Evolutionary conservation across 441 rosid genomes (phyloP).

Genomic region (Populus trichocarpa): DNA sequence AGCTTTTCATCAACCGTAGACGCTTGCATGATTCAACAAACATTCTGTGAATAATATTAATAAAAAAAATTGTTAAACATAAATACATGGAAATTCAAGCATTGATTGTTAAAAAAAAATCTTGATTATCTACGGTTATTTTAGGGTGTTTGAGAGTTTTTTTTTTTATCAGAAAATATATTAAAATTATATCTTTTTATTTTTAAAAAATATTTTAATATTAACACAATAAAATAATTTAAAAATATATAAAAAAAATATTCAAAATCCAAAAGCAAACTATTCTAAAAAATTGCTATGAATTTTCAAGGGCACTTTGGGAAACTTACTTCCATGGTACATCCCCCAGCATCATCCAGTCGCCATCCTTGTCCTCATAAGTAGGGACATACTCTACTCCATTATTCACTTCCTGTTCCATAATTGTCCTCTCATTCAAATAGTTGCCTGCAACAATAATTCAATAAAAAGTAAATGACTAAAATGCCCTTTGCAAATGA

Average conservation of each 20-base stretch:
- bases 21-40: constrained; percentile 68
- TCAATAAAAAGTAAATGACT: neutral
- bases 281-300: neutral
- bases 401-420: constrained; percentile 20
- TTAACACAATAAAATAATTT: too few relatives aligned
- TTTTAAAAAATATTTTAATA: too few relatives aligned
- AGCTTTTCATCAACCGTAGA: constrained; percentile 61
- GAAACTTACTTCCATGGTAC: constrained; percentile 71
- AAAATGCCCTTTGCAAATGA: neutral
- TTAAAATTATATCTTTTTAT: too few relatives aligned
- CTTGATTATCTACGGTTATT: neutral
- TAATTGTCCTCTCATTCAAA: constrained; percentile 30
- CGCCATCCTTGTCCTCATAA: constrained; percentile 70
- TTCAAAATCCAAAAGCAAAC: too few relatives aligned
- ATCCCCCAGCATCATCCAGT: constrained; percentile 74
- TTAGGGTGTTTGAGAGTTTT: too few relatives aligned
- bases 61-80: neutral
- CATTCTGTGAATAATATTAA: constrained; percentile 37
- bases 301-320: neutral
- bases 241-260: too few relatives aligned
- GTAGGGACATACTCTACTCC: constrained; percentile 49
- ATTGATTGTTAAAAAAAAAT: neutral
- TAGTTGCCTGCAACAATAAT: constrained; percentile 30
- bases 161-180: too few relatives aligned
- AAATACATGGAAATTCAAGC: neutral